Conservation (phyloP, 257 asterid genomes). For the Henckelia pumila region DNA sequence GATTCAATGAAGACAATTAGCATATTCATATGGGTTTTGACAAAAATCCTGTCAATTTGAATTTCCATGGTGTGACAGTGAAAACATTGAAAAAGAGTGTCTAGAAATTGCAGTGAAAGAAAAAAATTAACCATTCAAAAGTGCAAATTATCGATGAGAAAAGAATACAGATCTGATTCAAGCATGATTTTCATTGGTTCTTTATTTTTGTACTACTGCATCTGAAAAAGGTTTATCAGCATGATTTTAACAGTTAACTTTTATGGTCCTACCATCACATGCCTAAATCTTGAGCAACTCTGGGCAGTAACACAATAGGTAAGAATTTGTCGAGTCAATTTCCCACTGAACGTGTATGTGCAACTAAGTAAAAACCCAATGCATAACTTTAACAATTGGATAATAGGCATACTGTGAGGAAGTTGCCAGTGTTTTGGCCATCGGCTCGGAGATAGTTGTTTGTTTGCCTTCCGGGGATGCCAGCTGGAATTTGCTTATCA, state of each 20-base stretch:
- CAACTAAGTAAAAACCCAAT: background rate
- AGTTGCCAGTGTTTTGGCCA: constrained; percentile 82
- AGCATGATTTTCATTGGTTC: background rate
- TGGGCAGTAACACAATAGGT: background rate
- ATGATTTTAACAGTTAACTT: background rate
- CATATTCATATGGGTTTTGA: background rate
- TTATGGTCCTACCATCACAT: background rate
- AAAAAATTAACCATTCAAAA: background rate
- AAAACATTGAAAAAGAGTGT: background rate
- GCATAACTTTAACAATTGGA: background rate
- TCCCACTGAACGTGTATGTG: background rate
- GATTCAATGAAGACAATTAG: background rate
- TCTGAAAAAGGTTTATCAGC: background rate
- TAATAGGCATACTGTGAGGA: constrained; percentile 58
- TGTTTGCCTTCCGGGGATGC: constrained; percentile 54
- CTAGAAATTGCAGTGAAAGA: background rate
- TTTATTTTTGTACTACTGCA: background rate
- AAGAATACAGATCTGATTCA: background rate
- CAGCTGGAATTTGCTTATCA: constrained; percentile 62
- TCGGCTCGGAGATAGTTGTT: constrained; percentile 73
- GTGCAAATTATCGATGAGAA: background rate
- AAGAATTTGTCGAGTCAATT: background rate
- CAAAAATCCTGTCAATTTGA: background rate
- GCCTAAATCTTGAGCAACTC: background rate
- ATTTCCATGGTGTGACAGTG: background rate